phyloP scores from a whole-genome alignment of 2,329 filamentous ascomycete genomes.

The Mycocentrospora acerina region DNA sequence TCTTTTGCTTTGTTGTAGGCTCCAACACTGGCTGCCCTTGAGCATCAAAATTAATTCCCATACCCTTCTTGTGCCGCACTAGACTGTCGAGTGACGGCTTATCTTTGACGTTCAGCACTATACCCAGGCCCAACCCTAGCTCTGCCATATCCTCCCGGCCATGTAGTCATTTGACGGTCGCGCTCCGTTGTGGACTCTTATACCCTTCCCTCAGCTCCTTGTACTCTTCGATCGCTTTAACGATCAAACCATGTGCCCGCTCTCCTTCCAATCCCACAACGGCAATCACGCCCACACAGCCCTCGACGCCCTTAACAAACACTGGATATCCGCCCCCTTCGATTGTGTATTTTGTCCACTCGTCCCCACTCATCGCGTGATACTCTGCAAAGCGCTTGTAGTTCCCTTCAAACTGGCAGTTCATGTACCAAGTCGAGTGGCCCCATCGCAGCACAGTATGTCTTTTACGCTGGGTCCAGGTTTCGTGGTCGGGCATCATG shows the following conservation, averaged over 20 bases:
- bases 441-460: constrained; percentile 73
- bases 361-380: constrained; percentile 58
- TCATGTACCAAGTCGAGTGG: constrained; percentile 69
- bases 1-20: constrained; percentile 16
- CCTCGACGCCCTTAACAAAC: constrained; percentile 71
- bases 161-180: constrained; percentile 37
- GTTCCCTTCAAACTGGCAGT: constrained; percentile 67
- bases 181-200: constrained; percentile 35
- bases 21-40: neutral
- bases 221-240: constrained; percentile 65
- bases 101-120: neutral
- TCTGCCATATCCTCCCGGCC: constrained; percentile 15
- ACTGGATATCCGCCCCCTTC: constrained; percentile 78
- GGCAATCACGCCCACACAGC: constrained; percentile 72
- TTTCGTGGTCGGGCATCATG: constrained; percentile 69
- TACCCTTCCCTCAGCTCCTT: constrained; percentile 41
- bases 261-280: constrained; percentile 76
- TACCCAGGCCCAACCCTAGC: constrained; percentile 12
- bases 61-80: constrained; percentile 10
- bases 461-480: constrained; percentile 65
- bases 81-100: neutral
- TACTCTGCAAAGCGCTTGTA: constrained; percentile 66
- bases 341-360: constrained; percentile 66
- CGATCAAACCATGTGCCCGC: constrained; percentile 75
- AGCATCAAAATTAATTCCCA: neutral